Conservation (phyloP, 495 filamentous ascomycete genomes). For the Xanthoparmelia taractica region DNA sequence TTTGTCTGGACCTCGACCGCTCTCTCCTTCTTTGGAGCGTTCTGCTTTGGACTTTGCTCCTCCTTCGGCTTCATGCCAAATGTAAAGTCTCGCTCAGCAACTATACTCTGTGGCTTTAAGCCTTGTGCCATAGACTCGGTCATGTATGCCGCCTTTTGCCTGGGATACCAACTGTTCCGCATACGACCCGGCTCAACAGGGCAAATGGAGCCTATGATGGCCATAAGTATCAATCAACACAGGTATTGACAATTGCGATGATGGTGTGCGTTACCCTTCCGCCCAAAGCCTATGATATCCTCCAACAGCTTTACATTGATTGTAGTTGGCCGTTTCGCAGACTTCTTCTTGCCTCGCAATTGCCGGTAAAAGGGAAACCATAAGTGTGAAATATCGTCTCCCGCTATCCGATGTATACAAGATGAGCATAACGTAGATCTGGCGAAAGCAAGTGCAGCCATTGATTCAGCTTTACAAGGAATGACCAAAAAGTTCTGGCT, state of each 20-base stretch:
- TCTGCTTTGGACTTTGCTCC: neutral
- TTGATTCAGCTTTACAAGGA: neutral
- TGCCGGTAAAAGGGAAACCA: conserved; percentile 32
- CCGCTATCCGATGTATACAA: conserved; percentile 25
- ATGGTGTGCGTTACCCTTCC: conserved; percentile 39
- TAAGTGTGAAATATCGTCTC: conserved; percentile 12
- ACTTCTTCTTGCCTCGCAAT: conserved; percentile 47
- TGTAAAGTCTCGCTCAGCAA: conserved; percentile 43
- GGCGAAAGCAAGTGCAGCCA: conserved; percentile 3
- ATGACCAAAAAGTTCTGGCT: neutral
- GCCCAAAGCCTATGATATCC: conserved; percentile 53
- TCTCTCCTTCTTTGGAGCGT: conserved; percentile 21
- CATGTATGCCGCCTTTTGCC: conserved; percentile 48
- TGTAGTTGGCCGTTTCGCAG: conserved; percentile 38
- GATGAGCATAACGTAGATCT: conserved; percentile 22
- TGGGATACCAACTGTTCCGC: conserved; percentile 50
- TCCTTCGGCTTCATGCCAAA: conserved; percentile 28
- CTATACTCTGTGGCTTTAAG: conserved; percentile 34
- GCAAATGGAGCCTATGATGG: conserved; percentile 43
- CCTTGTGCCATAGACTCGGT: conserved; percentile 35
- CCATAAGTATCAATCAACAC: neutral
- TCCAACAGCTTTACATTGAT: conserved; percentile 53
- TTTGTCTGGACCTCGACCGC: conserved; percentile 20
- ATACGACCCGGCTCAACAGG: conserved; percentile 46
- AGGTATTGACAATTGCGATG: neutral